Base-by-base conservation (phyloP, 305 asterid genomes). In the Solanum chacoense region DNA sequence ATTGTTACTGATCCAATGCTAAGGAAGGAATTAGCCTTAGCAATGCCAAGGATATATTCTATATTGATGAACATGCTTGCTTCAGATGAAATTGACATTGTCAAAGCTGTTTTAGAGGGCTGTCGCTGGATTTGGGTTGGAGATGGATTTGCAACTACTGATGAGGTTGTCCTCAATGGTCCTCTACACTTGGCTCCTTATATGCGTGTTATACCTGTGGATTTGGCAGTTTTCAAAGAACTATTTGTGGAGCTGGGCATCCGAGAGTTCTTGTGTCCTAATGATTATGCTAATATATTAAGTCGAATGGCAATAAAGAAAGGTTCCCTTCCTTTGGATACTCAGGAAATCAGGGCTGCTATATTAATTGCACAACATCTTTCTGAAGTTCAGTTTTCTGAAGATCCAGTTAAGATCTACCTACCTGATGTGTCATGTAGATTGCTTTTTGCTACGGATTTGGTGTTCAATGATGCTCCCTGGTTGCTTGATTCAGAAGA, bases 61-160 rank as follows among this genome's bases (percentile, higher is more conserved):
- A 93, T 95, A 90, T 92, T 97, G 90, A 89, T 90, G 94, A 91
- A 93, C 89, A 91, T 96, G 94, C 90, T 94, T 89, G 93, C 94
- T 89, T 93, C 99, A 69, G 99, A 97, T 92, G 99, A 96, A 91
- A 94, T 97, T 92, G 99, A 96, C 87, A 94, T 97, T 90, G 97
- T 97, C 79, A 97, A 94, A 92, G 99, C 98, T 91, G 92, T 97
- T 92, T 93, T 97, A 88, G 99, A 97, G 95, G 98, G 99, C 89
- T 92, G 94, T 91, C 93, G 98, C 93, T 97, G 99, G 98, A 92
- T 97, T 91, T 97, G 99, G 99, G 99, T 97, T n/a, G 99, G 99
- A 90, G 99, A 97, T 92, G 99, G 99, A 74, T 97, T 96, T 91
- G 97, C 99, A 72, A 96, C 97, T 87, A 89, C 96, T 42, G 95